Evolutionary conservation across 2,329 filamentous ascomycete species (phyloP).

Genomic region (Fusarium sp.): DNA sequence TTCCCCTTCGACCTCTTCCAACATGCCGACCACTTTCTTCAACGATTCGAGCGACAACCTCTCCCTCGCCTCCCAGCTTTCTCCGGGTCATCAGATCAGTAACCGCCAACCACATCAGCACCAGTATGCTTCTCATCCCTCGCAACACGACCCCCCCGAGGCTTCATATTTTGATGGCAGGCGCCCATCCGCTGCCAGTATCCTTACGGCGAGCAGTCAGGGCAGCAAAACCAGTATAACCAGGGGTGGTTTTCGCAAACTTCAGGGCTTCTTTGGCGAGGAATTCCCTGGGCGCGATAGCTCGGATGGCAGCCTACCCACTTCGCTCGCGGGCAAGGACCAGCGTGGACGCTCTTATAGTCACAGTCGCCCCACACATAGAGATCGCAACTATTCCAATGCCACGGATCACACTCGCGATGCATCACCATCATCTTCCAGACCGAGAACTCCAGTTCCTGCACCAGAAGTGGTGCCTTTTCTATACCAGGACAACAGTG

Average conservation of each 20-base stretch:
- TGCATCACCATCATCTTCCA: slow-evolving; percentile 76
- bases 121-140: slow-evolving; percentile 14
- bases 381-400: slow-evolving; percentile 84
- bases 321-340: slow-evolving; percentile 60
- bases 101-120: slow-evolving; percentile 50
- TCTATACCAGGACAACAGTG: slow-evolving; percentile 83
- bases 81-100: slow-evolving; percentile 67
- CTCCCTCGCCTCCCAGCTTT: slow-evolving; percentile 69
- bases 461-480: slow-evolving; percentile 97
- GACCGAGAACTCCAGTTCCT: slow-evolving; percentile 84
- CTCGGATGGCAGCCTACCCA: slow-evolving; percentile 73
- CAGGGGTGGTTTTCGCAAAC: slow-evolving; percentile 78
- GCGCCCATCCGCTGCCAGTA: slow-evolving; percentile 86
- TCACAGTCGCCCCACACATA: slow-evolving; percentile 62
- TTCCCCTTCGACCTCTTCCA: slow-evolving; percentile 48
- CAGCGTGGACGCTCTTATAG: slow-evolving; percentile 70
- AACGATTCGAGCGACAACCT: slow-evolving; percentile 79
- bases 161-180: slow-evolving; percentile 74
- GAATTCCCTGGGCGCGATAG: slow-evolving; percentile 79
- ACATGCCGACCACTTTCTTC: slow-evolving; percentile 68
- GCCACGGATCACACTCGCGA: slow-evolving; percentile 76
- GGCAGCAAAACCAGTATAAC: slow-evolving; percentile 79
- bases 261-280: slow-evolving; percentile 92
- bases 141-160: slow-evolving; percentile 66
- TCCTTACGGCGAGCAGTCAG: slow-evolving; percentile 80